phyloP scores from a whole-genome alignment of 768 basidiomycete genomes.

The Russula olivacea region DNA sequence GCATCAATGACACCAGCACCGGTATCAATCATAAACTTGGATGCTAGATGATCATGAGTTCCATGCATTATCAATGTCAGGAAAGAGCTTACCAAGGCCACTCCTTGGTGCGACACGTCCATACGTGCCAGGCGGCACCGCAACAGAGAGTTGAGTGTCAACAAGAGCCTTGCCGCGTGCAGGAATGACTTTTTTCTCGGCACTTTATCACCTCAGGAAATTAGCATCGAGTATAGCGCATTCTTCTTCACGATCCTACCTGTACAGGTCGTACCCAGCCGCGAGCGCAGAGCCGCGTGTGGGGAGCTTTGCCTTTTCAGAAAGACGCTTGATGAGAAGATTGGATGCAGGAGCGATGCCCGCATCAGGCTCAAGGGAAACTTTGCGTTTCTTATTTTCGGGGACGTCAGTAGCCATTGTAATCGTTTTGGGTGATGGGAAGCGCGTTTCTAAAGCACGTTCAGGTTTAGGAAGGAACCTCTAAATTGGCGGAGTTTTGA shows the following conservation, averaged over 20 bases:
- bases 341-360: conserved; percentile 38
- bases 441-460: conserved; percentile 1
- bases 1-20: conserved; percentile 97
- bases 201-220: conserved; percentile 41
- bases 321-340: conserved; percentile 80
- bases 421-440: not conserved
- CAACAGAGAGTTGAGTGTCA: conserved; percentile 88
- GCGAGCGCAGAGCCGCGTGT: conserved; percentile 81
- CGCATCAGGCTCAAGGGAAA: conserved; percentile 38
- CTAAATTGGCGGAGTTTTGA: conserved; percentile 4
- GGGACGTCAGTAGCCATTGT: conserved; percentile 13
- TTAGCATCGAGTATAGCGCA: not conserved
- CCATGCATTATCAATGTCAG: not conserved
- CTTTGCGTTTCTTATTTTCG: conserved; percentile 54
- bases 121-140: conserved; percentile 89
- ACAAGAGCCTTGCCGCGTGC: conserved; percentile 88
- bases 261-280: conserved; percentile 94
- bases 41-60: conserved; percentile 46
- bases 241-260: conserved; percentile 42
- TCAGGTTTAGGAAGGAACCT: not conserved
- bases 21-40: conserved; percentile 96
- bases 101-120: conserved; percentile 95
- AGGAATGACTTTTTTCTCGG: conserved; percentile 77
- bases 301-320: conserved; percentile 75
- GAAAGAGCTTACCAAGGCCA: conserved; percentile 63